These are phyloP conservation scores for Venturia aucupariae DNA, from an alignment of 2,329 filamentous ascomycete species.

Conservation along the genomic window DNA sequence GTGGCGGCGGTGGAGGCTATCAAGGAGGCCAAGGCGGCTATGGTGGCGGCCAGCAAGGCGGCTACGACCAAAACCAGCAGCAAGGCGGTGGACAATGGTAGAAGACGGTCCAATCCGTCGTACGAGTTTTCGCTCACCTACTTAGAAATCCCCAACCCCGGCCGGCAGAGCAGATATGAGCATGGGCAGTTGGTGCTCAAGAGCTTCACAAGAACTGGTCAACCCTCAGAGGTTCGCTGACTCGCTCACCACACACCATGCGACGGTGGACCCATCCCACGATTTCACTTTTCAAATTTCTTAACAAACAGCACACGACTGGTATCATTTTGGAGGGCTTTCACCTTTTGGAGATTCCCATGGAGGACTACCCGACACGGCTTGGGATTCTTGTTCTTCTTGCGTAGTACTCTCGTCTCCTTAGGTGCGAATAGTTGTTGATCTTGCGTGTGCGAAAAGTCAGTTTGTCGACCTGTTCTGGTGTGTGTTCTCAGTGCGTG, in stretches of 20 bases:
- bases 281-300: not conserved
- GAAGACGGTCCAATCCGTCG: conserved; percentile 6
- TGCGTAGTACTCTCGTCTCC: conserved; percentile 6
- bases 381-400: conserved; percentile 6
- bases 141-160: not conserved
- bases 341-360: not conserved
- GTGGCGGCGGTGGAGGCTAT: conserved; percentile 14
- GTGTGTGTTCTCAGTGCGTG: conserved; percentile 10
- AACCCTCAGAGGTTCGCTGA: not conserved
- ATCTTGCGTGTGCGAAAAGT: conserved; percentile 6
- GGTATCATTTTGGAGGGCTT: conserved; percentile 1
- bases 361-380: conserved; percentile 7
- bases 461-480: conserved; percentile 6
- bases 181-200: not conserved
- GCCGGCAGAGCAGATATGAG: not conserved
- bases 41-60: conserved; percentile 18
- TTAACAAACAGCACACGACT: conserved; percentile 5
- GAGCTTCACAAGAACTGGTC: not conserved
- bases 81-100: conserved; percentile 20
- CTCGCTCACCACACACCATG: not conserved
- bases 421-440: conserved; percentile 7
- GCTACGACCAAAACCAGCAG: conserved; percentile 19
- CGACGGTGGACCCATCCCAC: not conserved
- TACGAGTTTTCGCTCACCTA: not conserved
- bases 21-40: conserved; percentile 23